These are phyloP conservation scores for Saprolegnia diclina DNA, from an alignment of 352 stramenopile genomes.

Conservation along the genomic window DNA sequence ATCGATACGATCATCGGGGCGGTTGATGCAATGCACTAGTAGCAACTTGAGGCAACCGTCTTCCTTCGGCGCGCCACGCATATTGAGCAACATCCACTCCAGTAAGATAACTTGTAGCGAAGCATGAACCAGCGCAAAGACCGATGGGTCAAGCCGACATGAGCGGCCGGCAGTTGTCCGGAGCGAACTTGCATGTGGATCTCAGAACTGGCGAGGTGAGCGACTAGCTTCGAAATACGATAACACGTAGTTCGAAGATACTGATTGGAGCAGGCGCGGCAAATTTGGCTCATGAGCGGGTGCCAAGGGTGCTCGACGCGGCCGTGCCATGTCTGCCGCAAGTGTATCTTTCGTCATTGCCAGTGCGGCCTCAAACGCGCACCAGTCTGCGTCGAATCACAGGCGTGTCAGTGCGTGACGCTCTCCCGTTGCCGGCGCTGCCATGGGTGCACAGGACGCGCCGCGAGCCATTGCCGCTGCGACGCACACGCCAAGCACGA, in stretches of 20 bases:
- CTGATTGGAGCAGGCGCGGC: constrained; percentile 17
- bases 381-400: constrained; percentile 16
- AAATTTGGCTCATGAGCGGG: constrained; percentile 9
- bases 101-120: no score
- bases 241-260: constrained; percentile 4
- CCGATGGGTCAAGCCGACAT: no score
- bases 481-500: not conserved
- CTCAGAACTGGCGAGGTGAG: not conserved
- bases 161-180: no score
- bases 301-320: constrained; percentile 14
- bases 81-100: no score
- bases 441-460: not conserved
- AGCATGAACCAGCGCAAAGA: no score
- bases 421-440: constrained; percentile 2
- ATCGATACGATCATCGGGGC: no score
- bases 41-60: no score
- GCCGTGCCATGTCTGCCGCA: constrained; percentile 19
- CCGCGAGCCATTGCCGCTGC: constrained; percentile 11
- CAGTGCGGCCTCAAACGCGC: not conserved
- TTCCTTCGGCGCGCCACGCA: no score
- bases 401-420: constrained; percentile 17
- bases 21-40: no score
- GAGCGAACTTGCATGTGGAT: not conserved
- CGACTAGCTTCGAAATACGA: constrained; percentile 4
- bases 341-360: constrained; percentile 23